These are phyloP conservation scores for Moricandia arvensis DNA, from an alignment of 345 rosid species.

Conservation along the genomic window DNA sequence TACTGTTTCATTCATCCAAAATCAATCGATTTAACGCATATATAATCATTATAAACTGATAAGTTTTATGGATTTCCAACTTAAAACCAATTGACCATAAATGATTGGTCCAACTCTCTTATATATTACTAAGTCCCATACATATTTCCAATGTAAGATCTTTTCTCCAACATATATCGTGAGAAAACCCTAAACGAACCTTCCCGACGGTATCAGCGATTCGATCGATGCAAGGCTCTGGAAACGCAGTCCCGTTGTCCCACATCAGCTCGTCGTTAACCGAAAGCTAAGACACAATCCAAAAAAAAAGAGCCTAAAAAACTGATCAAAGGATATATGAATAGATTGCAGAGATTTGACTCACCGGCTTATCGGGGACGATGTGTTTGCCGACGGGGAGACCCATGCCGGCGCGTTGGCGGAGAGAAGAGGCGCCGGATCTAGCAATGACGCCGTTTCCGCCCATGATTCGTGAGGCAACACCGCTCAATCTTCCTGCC, in stretches of 20 bases:
- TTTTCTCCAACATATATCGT: too few relatives aligned
- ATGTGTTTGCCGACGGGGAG: slow-evolving; percentile 92
- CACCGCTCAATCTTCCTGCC: slow-evolving; percentile 82
- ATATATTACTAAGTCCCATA: too few relatives aligned
- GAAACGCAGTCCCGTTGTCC: slow-evolving; percentile 93
- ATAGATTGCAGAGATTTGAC: slow-evolving; percentile 15
- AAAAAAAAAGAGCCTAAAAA: background rate
- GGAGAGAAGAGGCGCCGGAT: slow-evolving; percentile 74
- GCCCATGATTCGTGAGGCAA: slow-evolving; percentile 77
- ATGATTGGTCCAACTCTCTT: too few relatives aligned
- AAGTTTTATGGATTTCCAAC: too few relatives aligned
- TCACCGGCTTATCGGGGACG: slow-evolving; percentile 92
- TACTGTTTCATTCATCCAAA: slow-evolving; percentile 46
- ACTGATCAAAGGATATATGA: background rate
- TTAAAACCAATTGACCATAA: too few relatives aligned
- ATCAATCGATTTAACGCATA: background rate
- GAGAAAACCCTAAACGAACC: slow-evolving; percentile 44
- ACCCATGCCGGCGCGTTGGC: slow-evolving; percentile 93
- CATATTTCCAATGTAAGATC: too few relatives aligned
- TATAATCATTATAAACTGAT: background rate
- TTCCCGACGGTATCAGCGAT: slow-evolving; percentile 97
- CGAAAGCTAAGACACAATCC: slow-evolving; percentile 47
- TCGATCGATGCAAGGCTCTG: slow-evolving; percentile 96
- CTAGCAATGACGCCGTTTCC: slow-evolving; percentile 79
- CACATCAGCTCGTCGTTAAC: slow-evolving; percentile 86